Base-by-base conservation (phyloP, 129 eudicot genomes). In the Centella asiatica region DNA sequence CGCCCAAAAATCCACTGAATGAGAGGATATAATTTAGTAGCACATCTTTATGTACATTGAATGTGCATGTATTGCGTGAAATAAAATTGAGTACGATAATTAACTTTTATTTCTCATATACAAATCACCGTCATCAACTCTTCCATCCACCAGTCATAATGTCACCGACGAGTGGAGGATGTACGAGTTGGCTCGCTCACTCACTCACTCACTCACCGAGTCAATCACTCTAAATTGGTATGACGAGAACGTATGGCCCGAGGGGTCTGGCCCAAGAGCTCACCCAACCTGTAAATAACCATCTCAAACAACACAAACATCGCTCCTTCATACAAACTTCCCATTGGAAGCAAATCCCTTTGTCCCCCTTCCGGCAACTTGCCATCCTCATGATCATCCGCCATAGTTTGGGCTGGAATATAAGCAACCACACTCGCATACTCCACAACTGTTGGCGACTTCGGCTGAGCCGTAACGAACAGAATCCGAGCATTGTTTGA, bases 241-340 rank as follows among this genome's bases (percentile, higher is more conserved):
- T 92, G 98, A 4, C 96, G 85, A 50, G 95, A 77, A 69, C 95
- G 81, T 6, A 87, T 72, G 22, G 69, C 66, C n/a, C 76, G 76
- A 7, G 92, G 81, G 54, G 44, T 78, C 64, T 81, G 77, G 1
- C 79, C 84, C 81, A 92, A 78, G 69, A 78, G 48, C 32, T 75
- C 69, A n/a, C 68, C 76, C 73, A 92, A 58, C 51, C 58, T 70
- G 62, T 54, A 92, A 64, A 92, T 80, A 64, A 84, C 90, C 94
- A 87, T 87, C 80, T 92, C 98, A 73, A 92, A 92, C 76, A 92
- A 67, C 79, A 92, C 98, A 69, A 84, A 92, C 90, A 92, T 19
- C 0, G 96, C 95, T 57, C 95, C 98, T 73, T 87, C 96, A 22
- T 84, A 92, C 4, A 87, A 54, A 66, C 98, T 92, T 62, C 98